Evolutionary conservation across 2,329 filamentous ascomycete genomes (phyloP).

Genomic region (Cladosporium oxysporum): DNA sequence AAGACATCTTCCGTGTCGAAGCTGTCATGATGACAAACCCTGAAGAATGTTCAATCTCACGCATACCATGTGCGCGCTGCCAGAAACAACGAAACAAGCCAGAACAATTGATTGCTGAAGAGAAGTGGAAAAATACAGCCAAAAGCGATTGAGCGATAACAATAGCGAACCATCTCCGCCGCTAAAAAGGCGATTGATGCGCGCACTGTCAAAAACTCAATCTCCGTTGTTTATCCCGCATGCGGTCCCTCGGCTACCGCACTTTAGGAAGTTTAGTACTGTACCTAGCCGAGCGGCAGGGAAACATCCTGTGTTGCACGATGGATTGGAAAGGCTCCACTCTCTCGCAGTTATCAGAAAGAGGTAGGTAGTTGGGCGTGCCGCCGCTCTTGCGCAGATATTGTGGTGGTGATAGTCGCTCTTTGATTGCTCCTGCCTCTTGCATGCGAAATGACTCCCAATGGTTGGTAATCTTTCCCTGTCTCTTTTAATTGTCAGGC

Average conservation of each 20-base stretch:
- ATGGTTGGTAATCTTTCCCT: slow-evolving; percentile 10
- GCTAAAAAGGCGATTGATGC: not conserved
- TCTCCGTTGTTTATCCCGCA: not conserved
- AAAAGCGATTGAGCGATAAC: not conserved
- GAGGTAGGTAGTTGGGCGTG: slow-evolving; percentile 13
- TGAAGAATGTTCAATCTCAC: not conserved
- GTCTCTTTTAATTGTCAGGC: not conserved
- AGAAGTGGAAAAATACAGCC: not conserved
- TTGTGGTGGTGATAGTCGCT: not conserved
- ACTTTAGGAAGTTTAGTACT: not conserved
- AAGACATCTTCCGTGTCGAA: not conserved
- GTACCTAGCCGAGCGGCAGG: slow-evolving; percentile 11
- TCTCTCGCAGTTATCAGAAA: slow-evolving; percentile 7
- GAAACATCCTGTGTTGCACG: not conserved
- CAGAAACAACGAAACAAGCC: not conserved
- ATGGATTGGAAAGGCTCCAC: slow-evolving; percentile 16
- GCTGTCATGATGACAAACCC: slow-evolving; percentile 10
- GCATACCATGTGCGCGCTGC: not conserved
- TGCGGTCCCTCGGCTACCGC: not conserved
- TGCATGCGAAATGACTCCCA: not conserved
- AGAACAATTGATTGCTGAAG: not conserved
- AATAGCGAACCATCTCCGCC: not conserved
- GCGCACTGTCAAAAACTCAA: not conserved
- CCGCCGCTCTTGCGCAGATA: not conserved
- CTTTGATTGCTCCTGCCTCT: not conserved